These are phyloP conservation scores for Warburgia ugandensis DNA, from an alignment of 164 flowering plant genomes.

Conservation along the genomic window DNA sequence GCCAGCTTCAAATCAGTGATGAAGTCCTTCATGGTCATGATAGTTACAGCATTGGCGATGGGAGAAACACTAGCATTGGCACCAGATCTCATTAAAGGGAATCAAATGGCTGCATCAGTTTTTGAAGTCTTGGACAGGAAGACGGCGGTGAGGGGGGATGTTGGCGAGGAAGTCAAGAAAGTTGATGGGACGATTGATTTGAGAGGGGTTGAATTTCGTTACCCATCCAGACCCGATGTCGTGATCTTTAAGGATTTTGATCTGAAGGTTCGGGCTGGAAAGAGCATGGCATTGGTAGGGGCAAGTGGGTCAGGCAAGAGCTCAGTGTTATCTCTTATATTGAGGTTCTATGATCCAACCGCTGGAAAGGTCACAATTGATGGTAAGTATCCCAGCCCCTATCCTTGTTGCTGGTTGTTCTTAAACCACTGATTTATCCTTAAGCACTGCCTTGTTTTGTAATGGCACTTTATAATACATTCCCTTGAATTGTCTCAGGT, in stretches of 20 bases:
- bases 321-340: conserved; percentile 79
- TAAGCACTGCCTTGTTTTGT: background rate
- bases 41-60: conserved; percentile 93
- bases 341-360: conserved; percentile 81
- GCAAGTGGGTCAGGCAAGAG: conserved; percentile 97
- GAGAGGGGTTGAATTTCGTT: conserved; percentile 56
- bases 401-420: background rate
- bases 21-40: conserved; percentile 92
- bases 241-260: conserved; percentile 69
- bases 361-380: conserved; percentile 82
- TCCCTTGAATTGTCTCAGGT: conserved; percentile 37
- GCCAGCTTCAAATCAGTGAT: conserved; percentile 83
- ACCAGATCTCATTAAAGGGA: conserved; percentile 85
- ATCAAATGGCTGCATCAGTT: conserved; percentile 86
- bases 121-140: conserved; percentile 75
- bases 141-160: conserved; percentile 52
- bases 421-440: background rate
- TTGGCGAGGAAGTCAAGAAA: conserved; percentile 57
- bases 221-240: conserved; percentile 85
- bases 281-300: conserved; percentile 93
- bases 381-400: conserved; percentile 35
- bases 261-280: conserved; percentile 62
- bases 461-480: background rate
- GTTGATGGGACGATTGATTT: conserved; percentile 84
- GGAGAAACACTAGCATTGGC: conserved; percentile 91